Evolutionary conservation across 2,329 filamentous ascomycete species (phyloP).

Genomic region (Paraphaeosphaeria minitans): DNA sequence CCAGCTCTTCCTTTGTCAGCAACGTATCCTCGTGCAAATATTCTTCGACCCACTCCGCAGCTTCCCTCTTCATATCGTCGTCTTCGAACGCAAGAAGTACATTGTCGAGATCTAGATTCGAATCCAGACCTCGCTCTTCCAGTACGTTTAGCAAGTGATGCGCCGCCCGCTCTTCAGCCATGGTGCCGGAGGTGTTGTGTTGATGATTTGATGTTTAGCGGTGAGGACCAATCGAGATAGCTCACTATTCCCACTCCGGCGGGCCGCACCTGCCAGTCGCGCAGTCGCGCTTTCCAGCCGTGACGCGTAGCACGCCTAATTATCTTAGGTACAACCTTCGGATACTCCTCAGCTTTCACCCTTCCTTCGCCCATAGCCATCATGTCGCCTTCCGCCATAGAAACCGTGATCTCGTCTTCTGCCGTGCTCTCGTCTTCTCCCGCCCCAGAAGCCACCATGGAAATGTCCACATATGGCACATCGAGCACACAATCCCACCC

Average conservation of each 20-base stretch:
- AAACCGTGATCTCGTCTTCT: conserved; percentile 29
- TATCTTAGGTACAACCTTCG: background rate
- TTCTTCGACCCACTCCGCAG: conserved; percentile 53
- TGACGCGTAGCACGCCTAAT: conserved; percentile 31
- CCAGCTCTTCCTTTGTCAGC: conserved; percentile 55
- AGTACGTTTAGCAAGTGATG: conserved; percentile 52
- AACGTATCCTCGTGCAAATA: conserved; percentile 54
- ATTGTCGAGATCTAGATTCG: conserved; percentile 49
- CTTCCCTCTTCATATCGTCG: conserved; percentile 47
- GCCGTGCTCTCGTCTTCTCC: conserved; percentile 25
- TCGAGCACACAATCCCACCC: conserved; percentile 14
- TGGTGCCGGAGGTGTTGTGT: conserved; percentile 17
- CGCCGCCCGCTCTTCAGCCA: conserved; percentile 46
- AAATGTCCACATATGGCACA: conserved; percentile 19
- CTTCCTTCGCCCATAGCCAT: background rate
- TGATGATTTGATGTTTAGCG: conserved; percentile 33
- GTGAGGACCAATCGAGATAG: conserved; percentile 26
- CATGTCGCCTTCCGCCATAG: conserved; percentile 38
- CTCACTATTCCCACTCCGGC: conserved; percentile 20
- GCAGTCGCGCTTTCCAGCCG: conserved; percentile 38
- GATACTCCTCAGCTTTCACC: background rate
- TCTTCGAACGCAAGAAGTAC: conserved; percentile 55
- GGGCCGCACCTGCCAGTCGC: conserved; percentile 23
- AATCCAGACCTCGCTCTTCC: conserved; percentile 51
- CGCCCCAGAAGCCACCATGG: conserved; percentile 21